Evolutionary conservation across 1,284 basidiomycete genomes (phyloP).

Genomic region (Stygiomarasmius scandens): DNA sequence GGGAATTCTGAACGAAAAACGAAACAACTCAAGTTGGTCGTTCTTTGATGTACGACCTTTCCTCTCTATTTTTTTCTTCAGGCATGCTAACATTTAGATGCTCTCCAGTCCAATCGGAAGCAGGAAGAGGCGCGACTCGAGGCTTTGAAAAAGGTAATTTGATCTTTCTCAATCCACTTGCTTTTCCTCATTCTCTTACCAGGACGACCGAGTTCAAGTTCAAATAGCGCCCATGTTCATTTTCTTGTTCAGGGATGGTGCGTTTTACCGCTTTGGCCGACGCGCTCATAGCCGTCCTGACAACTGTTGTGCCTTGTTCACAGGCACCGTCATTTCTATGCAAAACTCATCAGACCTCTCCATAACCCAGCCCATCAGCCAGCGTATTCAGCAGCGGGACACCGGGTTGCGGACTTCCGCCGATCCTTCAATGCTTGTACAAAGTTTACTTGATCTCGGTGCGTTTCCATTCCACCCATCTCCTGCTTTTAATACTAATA

Average conservation of each 20-base stretch:
- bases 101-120: constrained; percentile 18
- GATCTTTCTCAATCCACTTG: not conserved
- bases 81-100: not conserved
- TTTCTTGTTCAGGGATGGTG: constrained; percentile 62
- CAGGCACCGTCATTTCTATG: constrained; percentile 64
- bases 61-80: not conserved
- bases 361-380: constrained; percentile 58
- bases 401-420: constrained; percentile 60
- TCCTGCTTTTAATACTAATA: not conserved
- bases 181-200: not conserved
- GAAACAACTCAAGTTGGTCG: not conserved
- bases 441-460: constrained; percentile 68
- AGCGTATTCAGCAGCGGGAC: constrained; percentile 59
- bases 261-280: not conserved
- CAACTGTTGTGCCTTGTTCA: too few relatives aligned
- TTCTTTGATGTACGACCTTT: not conserved
- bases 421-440: constrained; percentile 63
- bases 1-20: not conserved
- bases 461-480: constrained; percentile 16
- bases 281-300: too few relatives aligned
- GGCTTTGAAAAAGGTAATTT: constrained; percentile 46
- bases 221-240: constrained; percentile 62
- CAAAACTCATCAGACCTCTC: constrained; percentile 47
- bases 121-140: constrained; percentile 41
- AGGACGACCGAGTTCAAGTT: constrained; percentile 59